Evolutionary conservation across 106 monocot species (phyloP), one percentile per base, ranked within the genome.

Genomic region (Dioscorea alata): DNA sequence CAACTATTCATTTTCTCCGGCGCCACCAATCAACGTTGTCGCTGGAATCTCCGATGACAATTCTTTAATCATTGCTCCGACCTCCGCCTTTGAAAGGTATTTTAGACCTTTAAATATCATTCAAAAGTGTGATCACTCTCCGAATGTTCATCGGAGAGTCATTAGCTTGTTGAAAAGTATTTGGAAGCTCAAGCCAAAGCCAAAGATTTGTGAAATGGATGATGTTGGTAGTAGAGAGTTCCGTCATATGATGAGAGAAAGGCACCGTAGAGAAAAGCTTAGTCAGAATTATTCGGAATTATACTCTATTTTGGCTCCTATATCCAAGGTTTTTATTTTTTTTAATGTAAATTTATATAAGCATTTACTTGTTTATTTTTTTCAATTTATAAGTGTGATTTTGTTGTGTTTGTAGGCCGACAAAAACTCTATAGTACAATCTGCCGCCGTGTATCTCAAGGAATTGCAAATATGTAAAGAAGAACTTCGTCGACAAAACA

Each of bases 231-330:
- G 85, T 75, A 72, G 83, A 19, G 81, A 88, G 59, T 91, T 90
- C 67, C 75, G 79, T 49, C 94, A 94, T 60, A 94, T 88, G 94
- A 94, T 91, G 87, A 72, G 91, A 56, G 94, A 94, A 81, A 54
- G 94, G 69, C 76, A 77, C 51, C 57, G 94, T 64, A 75, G 94
- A 60, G 94, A 90, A 91, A 84, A 82, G 71, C 70, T 91, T 24
- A 91, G 94, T 74, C 90, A 94, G 83, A 83, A 85, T 71, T 94
- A 94, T 33, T 79, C 85, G 4, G 94, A 94, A 48, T 51, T 94
- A 14, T 61, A 94, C 74, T 62, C 78, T 12, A 57, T 94, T 62
- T 57, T 94, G 4, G 56, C 76, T 0, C 67, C 79, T 4, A 53
- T 74, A 57, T 79, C 85, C 25, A 94, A 91, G 90, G 94, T 94